Evolutionary conservation across 352 stramenopile genomes (phyloP), one percentile per base, ranked within the genome.

Genomic region (Globisporangium okanoganense): DNA sequence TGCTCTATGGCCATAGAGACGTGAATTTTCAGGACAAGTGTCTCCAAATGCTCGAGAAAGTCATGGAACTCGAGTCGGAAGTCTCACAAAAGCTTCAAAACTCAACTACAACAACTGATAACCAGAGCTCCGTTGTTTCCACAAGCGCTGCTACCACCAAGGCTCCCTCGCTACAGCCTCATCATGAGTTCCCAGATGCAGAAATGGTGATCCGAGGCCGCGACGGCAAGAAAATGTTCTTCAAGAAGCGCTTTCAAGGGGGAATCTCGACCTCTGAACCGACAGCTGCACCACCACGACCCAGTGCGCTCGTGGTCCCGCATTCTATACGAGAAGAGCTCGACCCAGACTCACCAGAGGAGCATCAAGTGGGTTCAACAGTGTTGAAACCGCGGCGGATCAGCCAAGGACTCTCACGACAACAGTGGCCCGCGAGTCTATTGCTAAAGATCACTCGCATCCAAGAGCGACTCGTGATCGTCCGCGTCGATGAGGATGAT

Each of bases 191-290:
- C 38, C 35, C 29, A 24, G 72, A 81, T 20, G 68, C 75, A 1
- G 69, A 84, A 14, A 25, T 84, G 5, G 51, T 65, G 29, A 68
- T 81, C 25, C 54, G 56, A 24, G 67, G 64, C 2, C 59, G 57
- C 12, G 72, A 84, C 41, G 75, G 75, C 12, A 75, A 71, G 53
- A 70, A 59, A 24, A 77, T 79, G 45, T 77, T 67, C 44, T 83
- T 79, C 56, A 76, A 74, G 47, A 58, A 64, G 29, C 56, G 67
- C 25, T 20, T 35, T 22, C 25, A 9, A 20, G 12, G 16, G 13
- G 43, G 40, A 9, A 52, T 51, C 1, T 3, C n/a, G 29, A 33
- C 8, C 18, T n/a, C 22, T n/a, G 22, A 51, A 20, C 9, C n/a
- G n/a, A 27, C n/a, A n/a, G n/a, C n/a, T n/a, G n/a, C n/a, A n/a